Conservation (phyloP, 2,329 filamentous ascomycete genomes). For the Nothophaeocryptopus gaeumannii region DNA sequence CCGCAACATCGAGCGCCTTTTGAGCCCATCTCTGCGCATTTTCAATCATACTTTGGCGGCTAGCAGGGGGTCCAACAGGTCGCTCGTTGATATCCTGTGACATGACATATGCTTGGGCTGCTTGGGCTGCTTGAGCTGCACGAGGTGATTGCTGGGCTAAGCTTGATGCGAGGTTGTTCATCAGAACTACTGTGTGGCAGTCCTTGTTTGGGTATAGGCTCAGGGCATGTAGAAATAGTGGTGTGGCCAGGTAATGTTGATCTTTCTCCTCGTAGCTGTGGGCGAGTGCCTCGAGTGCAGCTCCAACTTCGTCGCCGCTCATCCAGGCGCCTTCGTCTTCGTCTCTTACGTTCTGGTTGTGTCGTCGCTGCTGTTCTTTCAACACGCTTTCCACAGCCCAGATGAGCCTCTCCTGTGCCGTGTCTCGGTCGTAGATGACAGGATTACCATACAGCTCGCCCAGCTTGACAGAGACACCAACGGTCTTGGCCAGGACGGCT, state of each 20-base stretch:
- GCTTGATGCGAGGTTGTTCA: slow-evolving; percentile 77
- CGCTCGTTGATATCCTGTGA: slow-evolving; percentile 35
- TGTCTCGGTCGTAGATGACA: slow-evolving; percentile 69
- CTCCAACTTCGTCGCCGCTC: slow-evolving; percentile 68
- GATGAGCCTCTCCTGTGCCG: slow-evolving; percentile 70
- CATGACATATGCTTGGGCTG: slow-evolving; percentile 30
- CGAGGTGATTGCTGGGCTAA: slow-evolving; percentile 63
- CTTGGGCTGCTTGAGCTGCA: slow-evolving; percentile 29
- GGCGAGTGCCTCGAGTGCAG: slow-evolving; percentile 72
- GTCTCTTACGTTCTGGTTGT: slow-evolving; percentile 49
- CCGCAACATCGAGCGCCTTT: slow-evolving; percentile 68
- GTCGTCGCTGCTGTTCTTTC: slow-evolving; percentile 68
- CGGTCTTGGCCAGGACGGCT: slow-evolving; percentile 67
- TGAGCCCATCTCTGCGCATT: slow-evolving; percentile 75
- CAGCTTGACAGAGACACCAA: slow-evolving; percentile 77
- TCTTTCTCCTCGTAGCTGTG: slow-evolving; percentile 71
- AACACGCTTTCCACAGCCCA: slow-evolving; percentile 80
- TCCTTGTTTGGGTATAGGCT: slow-evolving; percentile 60
- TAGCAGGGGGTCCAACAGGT: slow-evolving; percentile 47
- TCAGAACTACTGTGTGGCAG: slow-evolving; percentile 79
- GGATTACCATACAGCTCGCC: slow-evolving; percentile 77
- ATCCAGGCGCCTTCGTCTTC: slow-evolving; percentile 71
- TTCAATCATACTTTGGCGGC: slow-evolving; percentile 59
- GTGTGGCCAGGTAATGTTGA: slow-evolving; percentile 76
- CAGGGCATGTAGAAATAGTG: slow-evolving; percentile 82